These are phyloP conservation scores for Benincasa hispida DNA, from an alignment of 306 rosid genomes.

Conservation along the genomic window DNA sequence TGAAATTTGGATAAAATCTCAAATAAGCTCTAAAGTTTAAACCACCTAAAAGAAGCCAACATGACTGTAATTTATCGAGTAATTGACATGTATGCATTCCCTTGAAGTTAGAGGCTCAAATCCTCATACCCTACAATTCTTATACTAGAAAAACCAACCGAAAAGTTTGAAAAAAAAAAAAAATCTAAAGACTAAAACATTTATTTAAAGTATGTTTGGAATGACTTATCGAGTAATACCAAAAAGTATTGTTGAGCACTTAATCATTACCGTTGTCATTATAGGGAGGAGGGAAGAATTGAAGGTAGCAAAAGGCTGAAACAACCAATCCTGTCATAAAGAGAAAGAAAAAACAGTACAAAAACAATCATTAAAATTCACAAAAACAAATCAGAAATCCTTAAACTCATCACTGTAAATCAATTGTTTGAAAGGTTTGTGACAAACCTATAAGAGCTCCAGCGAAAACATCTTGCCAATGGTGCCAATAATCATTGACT, in stretches of 20 bases:
- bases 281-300: conserved; percentile 77
- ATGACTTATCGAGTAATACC: not conserved
- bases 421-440: not conserved
- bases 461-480: conserved; percentile 89
- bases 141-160: no score
- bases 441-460: conserved; percentile 61
- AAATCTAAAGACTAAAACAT: no score
- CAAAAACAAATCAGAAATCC: not conserved
- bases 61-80: no score
- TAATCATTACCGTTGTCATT: conserved; percentile 35
- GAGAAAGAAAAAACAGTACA: not conserved
- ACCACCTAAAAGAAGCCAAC: no score
- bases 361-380: not conserved
- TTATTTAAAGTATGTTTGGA: not conserved
- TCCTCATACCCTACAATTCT: no score
- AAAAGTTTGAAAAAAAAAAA: not conserved
- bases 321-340: conserved; percentile 59
- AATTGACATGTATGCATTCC: no score
- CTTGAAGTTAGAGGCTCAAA: no score
- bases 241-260: not conserved
- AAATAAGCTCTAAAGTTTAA: no score
- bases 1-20: no score
- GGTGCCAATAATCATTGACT: conserved; percentile 95
- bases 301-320: conserved; percentile 67
- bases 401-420: not conserved